Evolutionary conservation across 139 green algal genomes (phyloP), one percentile per base, ranked within the genome.

Genomic region (Zygnema circumcarinatum): DNA sequence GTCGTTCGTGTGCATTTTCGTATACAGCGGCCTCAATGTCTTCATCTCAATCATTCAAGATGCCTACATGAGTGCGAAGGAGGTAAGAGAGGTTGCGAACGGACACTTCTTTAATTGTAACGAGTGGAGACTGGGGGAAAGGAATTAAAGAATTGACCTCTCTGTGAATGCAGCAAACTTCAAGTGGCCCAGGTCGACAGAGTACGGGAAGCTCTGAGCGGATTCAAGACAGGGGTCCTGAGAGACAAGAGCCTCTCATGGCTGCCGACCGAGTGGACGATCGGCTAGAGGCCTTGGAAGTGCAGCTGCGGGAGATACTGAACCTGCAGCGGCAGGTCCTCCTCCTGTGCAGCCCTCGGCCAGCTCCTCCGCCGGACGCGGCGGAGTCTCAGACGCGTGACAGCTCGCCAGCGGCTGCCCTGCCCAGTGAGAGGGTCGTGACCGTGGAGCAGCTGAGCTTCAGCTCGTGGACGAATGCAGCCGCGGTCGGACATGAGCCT

Each of bases 11-110:
- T 62, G 75, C 32, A 52, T 83, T 22, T 41, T 52, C 7, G 35
- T 52, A 7, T 83, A 62, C 35, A 62, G 31, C 7, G 35, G 32
- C 20, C 32, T 83, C 2, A 83, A 52, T 53, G 35, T 83, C 75
- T 75, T 83, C 75, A 83, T 83, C 32, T 83, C 32, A 16, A 74
- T 83, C 35, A 52, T 83, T 41, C 75, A 83, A 78, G 69, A 78
- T 41, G 69, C 69, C 69, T 78, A 78, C 16, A 36, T 39, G 3
- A 36, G 7, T 3, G 69, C 69, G 7, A 78, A 78, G 11, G 69
- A 78, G 69, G 69, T 78, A 62, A 62, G 7, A 7, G 16, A 62
- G 47, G 47, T 62, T 62, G 16, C 7, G 47, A 62, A 62, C 7
- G 16, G 47, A 62, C 47, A 25, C 7, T 7, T 62, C 16, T 25